Evolutionary conservation across 2,329 filamentous ascomycete species (phyloP).

Genomic region (Aspergillus tubingensis): DNA sequence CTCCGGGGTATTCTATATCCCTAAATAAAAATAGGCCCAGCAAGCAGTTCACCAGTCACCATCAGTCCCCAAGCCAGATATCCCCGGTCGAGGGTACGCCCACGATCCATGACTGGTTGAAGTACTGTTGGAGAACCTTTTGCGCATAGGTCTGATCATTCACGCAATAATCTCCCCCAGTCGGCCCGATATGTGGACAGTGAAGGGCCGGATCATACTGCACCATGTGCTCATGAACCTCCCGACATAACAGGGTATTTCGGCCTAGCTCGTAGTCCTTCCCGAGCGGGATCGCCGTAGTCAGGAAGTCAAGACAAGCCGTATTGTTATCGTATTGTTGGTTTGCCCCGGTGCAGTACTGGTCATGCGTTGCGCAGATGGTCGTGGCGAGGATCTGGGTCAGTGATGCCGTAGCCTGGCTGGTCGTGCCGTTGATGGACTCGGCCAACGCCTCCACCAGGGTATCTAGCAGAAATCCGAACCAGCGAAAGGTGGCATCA

Average conservation of each 20-base stretch:
- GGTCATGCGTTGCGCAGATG: conserved; percentile 25
- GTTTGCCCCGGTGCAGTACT: conserved; percentile 23
- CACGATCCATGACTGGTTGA: conserved; percentile 27
- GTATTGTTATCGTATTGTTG: conserved; percentile 24
- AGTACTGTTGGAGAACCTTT: conserved; percentile 28
- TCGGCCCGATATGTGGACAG: conserved; percentile 31
- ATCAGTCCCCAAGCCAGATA: conserved; percentile 16
- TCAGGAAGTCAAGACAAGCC: conserved; percentile 24
- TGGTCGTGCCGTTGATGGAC: conserved; percentile 18
- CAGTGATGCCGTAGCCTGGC: neutral
- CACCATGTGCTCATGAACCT: conserved; percentile 35
- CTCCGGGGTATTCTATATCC: too few species aligned
- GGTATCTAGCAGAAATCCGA: conserved; percentile 24
- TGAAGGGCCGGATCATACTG: conserved; percentile 28
- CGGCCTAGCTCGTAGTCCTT: conserved; percentile 27
- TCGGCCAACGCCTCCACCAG: conserved; percentile 18
- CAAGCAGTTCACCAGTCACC: neutral
- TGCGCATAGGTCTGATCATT: conserved; percentile 28
- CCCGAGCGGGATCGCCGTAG: conserved; percentile 23
- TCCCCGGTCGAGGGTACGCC: conserved; percentile 23
- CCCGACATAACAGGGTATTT: conserved; percentile 30
- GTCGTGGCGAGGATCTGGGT: conserved; percentile 20
- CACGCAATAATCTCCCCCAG: conserved; percentile 29
- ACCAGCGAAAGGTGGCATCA: conserved; percentile 30
- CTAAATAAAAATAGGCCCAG: too few species aligned